Percentiles rank a stretch among this genome's conserved stretches.
phyloP scores from a whole-genome alignment of 345 rosid species.

The Eucalyptus victrix region DNA sequence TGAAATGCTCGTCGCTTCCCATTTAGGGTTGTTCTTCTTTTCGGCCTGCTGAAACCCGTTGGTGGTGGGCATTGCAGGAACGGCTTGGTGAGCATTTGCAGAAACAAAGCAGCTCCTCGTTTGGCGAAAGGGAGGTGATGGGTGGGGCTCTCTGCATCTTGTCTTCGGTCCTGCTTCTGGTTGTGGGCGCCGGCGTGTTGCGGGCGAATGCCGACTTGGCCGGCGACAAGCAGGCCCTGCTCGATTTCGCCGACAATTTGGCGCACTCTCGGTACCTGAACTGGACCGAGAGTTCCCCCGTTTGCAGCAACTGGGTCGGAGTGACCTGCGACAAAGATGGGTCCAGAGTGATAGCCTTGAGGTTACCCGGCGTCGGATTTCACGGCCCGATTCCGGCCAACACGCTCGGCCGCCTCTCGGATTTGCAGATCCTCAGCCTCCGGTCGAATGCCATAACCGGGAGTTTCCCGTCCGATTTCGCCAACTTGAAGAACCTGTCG shows the following conservation, averaged over 20 bases:
- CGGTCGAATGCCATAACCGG: constrained; percentile 66
- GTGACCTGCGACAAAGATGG: constrained; percentile 46
- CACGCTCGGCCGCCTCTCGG: constrained; percentile 62
- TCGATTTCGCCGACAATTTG: constrained; percentile 35
- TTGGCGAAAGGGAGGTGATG: constrained; percentile 12
- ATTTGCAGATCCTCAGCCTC: constrained; percentile 69
- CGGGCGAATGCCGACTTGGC: constrained; percentile 32
- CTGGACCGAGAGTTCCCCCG: constrained; percentile 45
- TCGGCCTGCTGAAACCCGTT: neutral
- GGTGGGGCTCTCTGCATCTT: constrained; percentile 10
- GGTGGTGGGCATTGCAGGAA: constrained; percentile 14
- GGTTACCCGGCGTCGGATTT: constrained; percentile 84
- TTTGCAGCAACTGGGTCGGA: constrained; percentile 68
- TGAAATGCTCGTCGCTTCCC: neutral
- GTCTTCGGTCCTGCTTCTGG: constrained; percentile 10
- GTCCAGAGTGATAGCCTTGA: constrained; percentile 42
- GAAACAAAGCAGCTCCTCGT: constrained; percentile 33
- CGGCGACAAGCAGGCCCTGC: constrained; percentile 69
- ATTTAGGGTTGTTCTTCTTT: neutral
- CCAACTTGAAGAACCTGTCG: constrained; percentile 48
- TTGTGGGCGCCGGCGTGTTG: constrained; percentile 9
- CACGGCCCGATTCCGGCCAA: constrained; percentile 58
- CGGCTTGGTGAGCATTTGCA: constrained; percentile 3
- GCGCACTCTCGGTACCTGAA: constrained; percentile 40
- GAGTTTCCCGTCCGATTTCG: constrained; percentile 54